Evolutionary conservation across 106 monocot genomes (phyloP), one percentile per base, ranked within the genome.

Genomic region (Dendrobium officinale): DNA sequence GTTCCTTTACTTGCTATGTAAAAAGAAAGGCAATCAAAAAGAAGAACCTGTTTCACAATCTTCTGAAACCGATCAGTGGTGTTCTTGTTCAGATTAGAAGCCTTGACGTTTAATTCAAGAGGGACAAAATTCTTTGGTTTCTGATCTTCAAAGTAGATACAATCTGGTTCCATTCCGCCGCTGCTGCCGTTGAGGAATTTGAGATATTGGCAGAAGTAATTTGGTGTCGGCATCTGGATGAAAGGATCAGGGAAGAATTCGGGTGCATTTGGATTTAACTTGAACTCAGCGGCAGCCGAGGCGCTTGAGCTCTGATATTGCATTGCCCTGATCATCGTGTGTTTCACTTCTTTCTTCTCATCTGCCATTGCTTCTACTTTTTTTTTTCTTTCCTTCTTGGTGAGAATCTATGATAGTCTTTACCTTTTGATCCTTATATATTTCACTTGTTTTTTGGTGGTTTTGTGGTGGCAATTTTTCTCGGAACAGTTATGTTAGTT

Each of bases 21-120:
- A 37, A 37, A 37, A 2, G 37, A 37, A 37, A 37, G 37, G 37
- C 37, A 45, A 6, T 45, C 8, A 45, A 45, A 45, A 45, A 7
- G 9, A 45, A 7, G 7, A 44, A 92, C 92, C 90, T 95, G 95
- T 78, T 89, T 92, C 18, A 92, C 87, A 67, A 92, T 92, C 84
- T 90, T 95, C 73, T 89, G 88, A 55, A 81, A 59, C 20, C 81
- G 74, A 55, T 88, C 90, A 44, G 73, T 56, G 9, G 0, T 45
- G 45, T 45, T 45, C 45, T 45, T 9, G 55, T 16, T 81, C 74
- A 31, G 77, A 81, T 82, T 86, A 20, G 84, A 42, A 61, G 82
- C 86, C 45, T 45, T 37, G 37, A 37, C 37, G 37, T 6, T 45
- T 45, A 9, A 45, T 7, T 45, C 45, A 45, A 7, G 45, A 45